Percentiles rank a stretch among this genome's conserved stretches.
phyloP scores from a whole-genome alignment of 768 basidiomycete genomes.

The Hirschioporus abietinus region DNA sequence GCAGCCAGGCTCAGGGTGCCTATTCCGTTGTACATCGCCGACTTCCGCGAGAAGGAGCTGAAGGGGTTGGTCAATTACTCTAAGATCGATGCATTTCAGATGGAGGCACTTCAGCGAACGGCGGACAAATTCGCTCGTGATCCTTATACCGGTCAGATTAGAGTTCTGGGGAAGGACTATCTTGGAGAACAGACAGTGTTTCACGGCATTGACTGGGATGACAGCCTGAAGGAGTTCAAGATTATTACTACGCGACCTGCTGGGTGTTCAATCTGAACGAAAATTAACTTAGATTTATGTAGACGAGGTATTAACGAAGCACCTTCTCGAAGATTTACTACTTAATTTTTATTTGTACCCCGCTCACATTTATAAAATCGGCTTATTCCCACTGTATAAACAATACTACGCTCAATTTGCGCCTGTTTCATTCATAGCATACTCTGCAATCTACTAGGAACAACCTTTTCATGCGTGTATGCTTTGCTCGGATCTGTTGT shows the following conservation, averaged over 20 bases:
- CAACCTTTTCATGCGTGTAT: no score
- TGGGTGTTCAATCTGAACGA: not conserved
- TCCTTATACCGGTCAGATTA: not conserved
- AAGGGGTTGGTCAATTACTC: not conserved
- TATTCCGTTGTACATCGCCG: not conserved
- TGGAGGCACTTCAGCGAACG: not conserved
- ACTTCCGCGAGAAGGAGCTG: not conserved
- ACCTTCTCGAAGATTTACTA: no score
- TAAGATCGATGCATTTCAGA: not conserved
- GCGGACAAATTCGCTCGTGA: not conserved
- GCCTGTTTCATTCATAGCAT: no score
- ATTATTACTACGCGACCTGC: not conserved
- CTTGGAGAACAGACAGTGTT: not conserved
- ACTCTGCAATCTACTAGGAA: no score
- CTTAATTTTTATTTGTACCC: no score
- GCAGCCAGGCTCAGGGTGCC: not conserved
- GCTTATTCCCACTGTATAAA: no score
- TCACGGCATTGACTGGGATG: not conserved
- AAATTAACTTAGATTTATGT: not conserved
- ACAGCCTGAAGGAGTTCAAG: not conserved
- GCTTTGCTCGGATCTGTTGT: no score
- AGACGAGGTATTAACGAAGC: not conserved
- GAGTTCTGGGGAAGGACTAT: not conserved
- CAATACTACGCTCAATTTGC: no score
- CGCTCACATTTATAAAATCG: no score